Evolutionary conservation across 192 early-diverging fungal species (phyloP).

Genomic region (Obelidium mucronatum): DNA sequence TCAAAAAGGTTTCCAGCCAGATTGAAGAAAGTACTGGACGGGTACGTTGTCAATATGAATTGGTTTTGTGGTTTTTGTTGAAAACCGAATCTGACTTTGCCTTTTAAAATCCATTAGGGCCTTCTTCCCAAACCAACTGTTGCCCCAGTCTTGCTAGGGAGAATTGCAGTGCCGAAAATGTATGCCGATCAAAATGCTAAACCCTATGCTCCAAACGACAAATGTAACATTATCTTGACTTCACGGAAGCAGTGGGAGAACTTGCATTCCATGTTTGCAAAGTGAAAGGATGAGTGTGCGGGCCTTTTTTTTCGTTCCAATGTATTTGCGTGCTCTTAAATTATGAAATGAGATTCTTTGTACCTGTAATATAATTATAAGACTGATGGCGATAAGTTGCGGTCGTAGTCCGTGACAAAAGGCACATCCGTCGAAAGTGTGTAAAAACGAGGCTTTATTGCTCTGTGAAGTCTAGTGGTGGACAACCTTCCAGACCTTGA

Average conservation of each 20-base stretch:
- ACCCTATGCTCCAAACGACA: slow-evolving; percentile 1
- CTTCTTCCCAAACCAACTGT: slow-evolving; percentile 11
- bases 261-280: slow-evolving; percentile 25
- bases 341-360: no score
- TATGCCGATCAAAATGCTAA: slow-evolving; percentile 10
- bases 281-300: no score
- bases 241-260: slow-evolving; percentile 33
- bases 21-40: slow-evolving; percentile 33
- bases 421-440: no score
- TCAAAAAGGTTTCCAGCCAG: slow-evolving; percentile 30
- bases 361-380: no score
- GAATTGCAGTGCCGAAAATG: slow-evolving; percentile 23
- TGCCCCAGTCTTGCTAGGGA: slow-evolving; percentile 13
- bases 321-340: no score
- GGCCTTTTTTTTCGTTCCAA: no score
- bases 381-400: no score
- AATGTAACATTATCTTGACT: slow-evolving; percentile 15
- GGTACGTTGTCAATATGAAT: neutral
- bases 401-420: no score
- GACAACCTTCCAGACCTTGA: slow-evolving; percentile 64
- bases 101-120: slow-evolving; percentile 1
- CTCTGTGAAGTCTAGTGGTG: slow-evolving; percentile 23
- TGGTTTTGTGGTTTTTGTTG: no score
- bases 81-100: neutral
- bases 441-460: no score